These are phyloP conservation scores for Vaucheria bursata DNA, from an alignment of 352 stramenopile genomes.

Conservation along the genomic window DNA sequence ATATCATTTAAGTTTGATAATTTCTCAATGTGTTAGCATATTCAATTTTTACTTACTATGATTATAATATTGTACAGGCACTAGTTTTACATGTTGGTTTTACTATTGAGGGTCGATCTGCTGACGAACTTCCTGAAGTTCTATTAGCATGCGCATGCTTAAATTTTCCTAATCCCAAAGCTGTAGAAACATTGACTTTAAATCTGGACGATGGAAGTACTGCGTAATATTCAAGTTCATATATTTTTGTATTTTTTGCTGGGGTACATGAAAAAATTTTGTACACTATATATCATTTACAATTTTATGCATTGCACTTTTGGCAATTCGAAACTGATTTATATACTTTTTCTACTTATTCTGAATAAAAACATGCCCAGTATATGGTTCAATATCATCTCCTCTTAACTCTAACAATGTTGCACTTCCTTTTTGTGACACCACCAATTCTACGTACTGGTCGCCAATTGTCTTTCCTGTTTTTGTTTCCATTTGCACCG, in stretches of 20 bases:
- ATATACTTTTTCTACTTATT: too few relatives aligned
- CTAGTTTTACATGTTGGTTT: slow-evolving; percentile 48
- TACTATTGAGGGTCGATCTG: slow-evolving; percentile 42
- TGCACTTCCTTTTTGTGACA: not conserved
- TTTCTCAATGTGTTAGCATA: not conserved
- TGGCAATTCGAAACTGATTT: too few relatives aligned
- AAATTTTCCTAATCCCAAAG: too few relatives aligned
- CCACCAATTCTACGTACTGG: not conserved
- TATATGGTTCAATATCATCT: not conserved
- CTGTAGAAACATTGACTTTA: too few relatives aligned
- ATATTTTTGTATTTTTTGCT: too few relatives aligned
- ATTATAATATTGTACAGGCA: not conserved
- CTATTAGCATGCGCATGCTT: slow-evolving; percentile 40
- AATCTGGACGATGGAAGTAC: too few relatives aligned
- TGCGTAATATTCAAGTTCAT: too few relatives aligned
- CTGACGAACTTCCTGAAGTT: slow-evolving; percentile 42
- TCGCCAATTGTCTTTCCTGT: not conserved
- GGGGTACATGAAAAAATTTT: too few relatives aligned
- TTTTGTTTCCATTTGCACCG: too few relatives aligned
- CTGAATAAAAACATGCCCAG: slow-evolving; percentile 2
- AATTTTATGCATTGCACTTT: too few relatives aligned
- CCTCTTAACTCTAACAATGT: not conserved
- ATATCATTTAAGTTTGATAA: too few relatives aligned
- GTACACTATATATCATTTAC: too few relatives aligned
- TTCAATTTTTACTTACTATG: not conserved